Percentiles rank a stretch among this genome's conserved stretches.
Conservation (phyloP, 164 flowering plant genomes). For the Tetrastigma voinierianum region DNA sequence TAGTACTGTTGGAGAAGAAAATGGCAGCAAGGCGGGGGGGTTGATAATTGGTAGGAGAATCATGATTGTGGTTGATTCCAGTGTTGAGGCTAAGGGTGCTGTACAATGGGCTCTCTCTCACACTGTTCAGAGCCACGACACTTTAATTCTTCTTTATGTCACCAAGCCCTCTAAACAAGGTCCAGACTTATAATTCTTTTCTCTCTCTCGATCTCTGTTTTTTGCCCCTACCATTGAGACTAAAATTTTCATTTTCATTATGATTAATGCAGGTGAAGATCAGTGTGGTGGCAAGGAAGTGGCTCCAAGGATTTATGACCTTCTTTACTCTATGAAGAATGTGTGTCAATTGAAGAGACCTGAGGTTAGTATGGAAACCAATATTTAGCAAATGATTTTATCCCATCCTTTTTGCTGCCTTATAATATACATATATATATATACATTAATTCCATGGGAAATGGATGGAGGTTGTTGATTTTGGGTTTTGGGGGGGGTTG, state of each 20-base stretch:
- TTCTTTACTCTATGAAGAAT: slow-evolving; percentile 49
- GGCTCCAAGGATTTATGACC: slow-evolving; percentile 45
- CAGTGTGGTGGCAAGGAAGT: slow-evolving; percentile 25
- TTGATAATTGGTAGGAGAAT: slow-evolving; percentile 45
- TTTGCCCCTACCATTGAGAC: neutral
- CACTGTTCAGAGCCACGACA: slow-evolving; percentile 67
- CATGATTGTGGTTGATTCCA: slow-evolving; percentile 82
- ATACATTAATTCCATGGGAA: too few relatives aligned
- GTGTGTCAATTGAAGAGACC: slow-evolving; percentile 63
- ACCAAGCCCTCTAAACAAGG: slow-evolving; percentile 48
- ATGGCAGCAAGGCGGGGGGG: slow-evolving; percentile 12
- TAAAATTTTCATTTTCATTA: slow-evolving; percentile 4
- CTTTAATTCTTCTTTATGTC: slow-evolving; percentile 59
- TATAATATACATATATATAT: too few relatives aligned
- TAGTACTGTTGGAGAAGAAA: slow-evolving; percentile 19
- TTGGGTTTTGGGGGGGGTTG: too few relatives aligned
- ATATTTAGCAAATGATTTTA: too few relatives aligned
- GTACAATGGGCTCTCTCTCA: slow-evolving; percentile 84
- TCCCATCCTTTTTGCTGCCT: neutral
- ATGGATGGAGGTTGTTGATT: neutral
- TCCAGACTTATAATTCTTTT: slow-evolving; percentile 13
- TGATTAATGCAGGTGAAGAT: slow-evolving; percentile 47
- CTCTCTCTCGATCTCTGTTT: neutral
- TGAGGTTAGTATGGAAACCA: slow-evolving; percentile 43
- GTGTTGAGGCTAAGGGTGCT: slow-evolving; percentile 67